phyloP scores from a whole-genome alignment of 2,329 filamentous ascomycete species.

The Pseudocercospora fuligena region DNA sequence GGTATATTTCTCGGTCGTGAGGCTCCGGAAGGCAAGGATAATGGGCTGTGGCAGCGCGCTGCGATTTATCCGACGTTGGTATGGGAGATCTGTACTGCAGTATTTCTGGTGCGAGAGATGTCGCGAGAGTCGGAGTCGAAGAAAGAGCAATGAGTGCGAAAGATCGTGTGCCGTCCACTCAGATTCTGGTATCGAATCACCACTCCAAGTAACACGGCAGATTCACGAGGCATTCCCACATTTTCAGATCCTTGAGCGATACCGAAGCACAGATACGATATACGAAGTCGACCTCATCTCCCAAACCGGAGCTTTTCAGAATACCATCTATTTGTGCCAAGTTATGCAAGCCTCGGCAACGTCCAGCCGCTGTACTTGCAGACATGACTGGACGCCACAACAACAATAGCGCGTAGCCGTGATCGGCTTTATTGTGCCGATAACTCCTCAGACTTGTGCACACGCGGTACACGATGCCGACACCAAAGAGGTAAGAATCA shows the following conservation, averaged over 20 bases:
- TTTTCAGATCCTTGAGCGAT: not conserved
- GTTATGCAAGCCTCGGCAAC: conserved; percentile 15
- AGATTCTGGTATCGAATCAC: no score
- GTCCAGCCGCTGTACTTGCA: not conserved
- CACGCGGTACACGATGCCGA: not conserved
- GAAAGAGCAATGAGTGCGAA: conserved; percentile 3
- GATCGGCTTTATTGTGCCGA: conserved; percentile 4
- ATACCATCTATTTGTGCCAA: conserved; percentile 4
- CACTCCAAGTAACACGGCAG: no score
- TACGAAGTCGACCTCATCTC: not conserved
- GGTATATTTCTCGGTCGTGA: conserved; percentile 4
- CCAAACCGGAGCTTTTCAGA: not conserved
- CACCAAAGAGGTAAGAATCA: not conserved
- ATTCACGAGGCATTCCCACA: no score
- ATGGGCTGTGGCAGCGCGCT: conserved; percentile 17
- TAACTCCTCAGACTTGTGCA: not conserved
- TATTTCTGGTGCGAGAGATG: conserved; percentile 9
- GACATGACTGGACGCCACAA: conserved; percentile 20
- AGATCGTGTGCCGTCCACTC: not conserved
- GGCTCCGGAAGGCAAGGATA: not conserved
- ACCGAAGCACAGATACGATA: not conserved
- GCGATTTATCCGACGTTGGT: conserved; percentile 20
- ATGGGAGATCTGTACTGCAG: conserved; percentile 19
- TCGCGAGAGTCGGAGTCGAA: conserved; percentile 6
- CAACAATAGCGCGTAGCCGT: not conserved